Conservation (phyloP, 176 grass and related monocot species). For the Avena eriantha region DNA sequence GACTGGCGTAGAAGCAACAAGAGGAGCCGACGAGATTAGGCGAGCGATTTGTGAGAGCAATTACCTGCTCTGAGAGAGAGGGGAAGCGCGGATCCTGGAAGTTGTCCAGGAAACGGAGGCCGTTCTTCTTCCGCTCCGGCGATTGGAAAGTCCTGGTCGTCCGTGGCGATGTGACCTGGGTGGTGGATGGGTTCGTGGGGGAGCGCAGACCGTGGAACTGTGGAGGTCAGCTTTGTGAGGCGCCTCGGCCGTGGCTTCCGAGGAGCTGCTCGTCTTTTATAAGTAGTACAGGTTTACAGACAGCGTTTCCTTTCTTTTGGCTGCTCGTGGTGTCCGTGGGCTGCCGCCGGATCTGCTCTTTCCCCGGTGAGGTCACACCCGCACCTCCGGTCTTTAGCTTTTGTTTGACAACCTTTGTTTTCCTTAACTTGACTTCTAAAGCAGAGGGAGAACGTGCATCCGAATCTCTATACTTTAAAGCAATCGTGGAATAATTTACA, state of each 20-base stretch:
- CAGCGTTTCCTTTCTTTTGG: neutral
- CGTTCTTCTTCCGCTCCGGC: slow-evolving; percentile 10
- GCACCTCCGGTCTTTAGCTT: neutral
- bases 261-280: slow-evolving; percentile 32
- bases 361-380: slow-evolving; percentile 43
- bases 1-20: neutral
- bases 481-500: too few relatives aligned
- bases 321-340: slow-evolving; percentile 19
- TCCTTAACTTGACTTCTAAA: neutral
- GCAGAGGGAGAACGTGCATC: neutral
- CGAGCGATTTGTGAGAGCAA: neutral
- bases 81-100: neutral
- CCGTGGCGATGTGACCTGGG: neutral
- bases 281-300: neutral
- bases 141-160: neutral
- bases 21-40: neutral
- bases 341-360: slow-evolving; percentile 14
- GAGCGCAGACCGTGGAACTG: slow-evolving; percentile 35
- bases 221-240: slow-evolving; percentile 29
- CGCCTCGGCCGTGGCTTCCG: slow-evolving; percentile 39
- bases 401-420: neutral
- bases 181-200: neutral
- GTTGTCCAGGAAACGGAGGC: neutral
- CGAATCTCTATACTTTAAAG: too few relatives aligned
- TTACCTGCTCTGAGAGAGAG: slow-evolving; percentile 18